phyloP scores from a whole-genome alignment of 176 grass and related monocot species.

The Eremochloa ophiuroides region DNA sequence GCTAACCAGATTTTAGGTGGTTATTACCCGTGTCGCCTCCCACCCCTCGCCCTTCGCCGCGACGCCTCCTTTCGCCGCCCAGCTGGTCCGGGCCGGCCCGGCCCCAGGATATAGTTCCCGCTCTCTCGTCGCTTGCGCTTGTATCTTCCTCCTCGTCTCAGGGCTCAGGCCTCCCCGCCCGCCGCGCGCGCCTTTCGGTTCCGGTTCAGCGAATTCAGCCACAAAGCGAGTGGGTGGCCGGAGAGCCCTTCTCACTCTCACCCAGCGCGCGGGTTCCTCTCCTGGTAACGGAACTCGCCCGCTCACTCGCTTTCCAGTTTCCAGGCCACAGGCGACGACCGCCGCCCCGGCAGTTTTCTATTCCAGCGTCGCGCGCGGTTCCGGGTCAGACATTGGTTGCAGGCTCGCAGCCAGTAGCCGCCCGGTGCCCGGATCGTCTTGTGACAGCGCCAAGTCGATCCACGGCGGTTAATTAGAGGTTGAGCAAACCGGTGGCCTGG shows the following conservation, averaged over 20 bases:
- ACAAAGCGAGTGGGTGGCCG: slow-evolving; percentile 4
- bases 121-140: slow-evolving; percentile 55
- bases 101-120: slow-evolving; percentile 12
- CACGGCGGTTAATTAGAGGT: slow-evolving; percentile 34
- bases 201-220: slow-evolving; percentile 13
- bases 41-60: background rate
- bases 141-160: slow-evolving; percentile 19
- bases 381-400: slow-evolving; percentile 46
- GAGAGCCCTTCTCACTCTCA: background rate
- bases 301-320: slow-evolving; percentile 30
- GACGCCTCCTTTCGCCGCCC: background rate
- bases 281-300: slow-evolving; percentile 29
- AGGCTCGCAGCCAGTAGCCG: background rate
- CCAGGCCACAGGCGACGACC: slow-evolving; percentile 24
- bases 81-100: background rate
- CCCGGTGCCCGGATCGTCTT: background rate
- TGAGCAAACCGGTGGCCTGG: slow-evolving; percentile 12
- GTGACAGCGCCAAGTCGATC: slow-evolving; percentile 1
- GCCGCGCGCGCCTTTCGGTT: slow-evolving; percentile 12
- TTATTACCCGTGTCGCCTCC: slow-evolving; percentile 34
- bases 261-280: background rate
- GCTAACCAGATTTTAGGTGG: slow-evolving; percentile 88
- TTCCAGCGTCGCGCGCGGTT: slow-evolving; percentile 7
- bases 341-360: slow-evolving; percentile 27
- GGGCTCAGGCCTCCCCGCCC: background rate